phyloP scores from a whole-genome alignment of 257 asterid species.

The Nicotiana knightiana region DNA sequence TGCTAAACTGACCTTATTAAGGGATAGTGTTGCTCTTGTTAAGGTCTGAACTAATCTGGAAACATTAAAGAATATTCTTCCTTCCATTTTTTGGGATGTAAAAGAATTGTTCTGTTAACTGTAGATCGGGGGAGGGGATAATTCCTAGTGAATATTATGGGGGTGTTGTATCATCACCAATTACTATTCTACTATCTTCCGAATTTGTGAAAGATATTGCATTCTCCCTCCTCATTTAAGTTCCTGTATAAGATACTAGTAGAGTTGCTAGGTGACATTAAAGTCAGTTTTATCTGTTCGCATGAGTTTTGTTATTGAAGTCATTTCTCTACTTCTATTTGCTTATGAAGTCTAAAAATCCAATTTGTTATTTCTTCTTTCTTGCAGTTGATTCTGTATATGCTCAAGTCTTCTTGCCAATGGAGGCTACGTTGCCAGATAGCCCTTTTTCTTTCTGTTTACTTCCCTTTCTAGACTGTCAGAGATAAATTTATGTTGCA shows the following conservation, averaged over 20 bases:
- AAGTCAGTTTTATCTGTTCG: not conserved
- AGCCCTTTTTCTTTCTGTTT: not conserved
- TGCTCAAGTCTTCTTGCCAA: not conserved
- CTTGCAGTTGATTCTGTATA: conserved; percentile 5
- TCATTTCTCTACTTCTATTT: not conserved
- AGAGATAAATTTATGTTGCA: not conserved
- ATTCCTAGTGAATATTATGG: not conserved
- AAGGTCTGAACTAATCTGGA: not conserved
- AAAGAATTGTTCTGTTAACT: not conserved
- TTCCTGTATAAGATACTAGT: not conserved
- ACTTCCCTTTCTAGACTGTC: not conserved
- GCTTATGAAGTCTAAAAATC: not conserved
- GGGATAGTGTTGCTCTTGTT: not conserved
- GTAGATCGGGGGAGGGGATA: not conserved
- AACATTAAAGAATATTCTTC: not conserved
- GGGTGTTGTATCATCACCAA: not conserved
- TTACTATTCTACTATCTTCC: not conserved
- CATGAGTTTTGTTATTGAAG: not conserved
- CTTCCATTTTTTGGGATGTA: not conserved
- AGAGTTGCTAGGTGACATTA: not conserved
- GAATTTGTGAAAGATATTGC: not conserved
- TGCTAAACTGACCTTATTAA: not conserved
- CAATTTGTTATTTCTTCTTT: not conserved
- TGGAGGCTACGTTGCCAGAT: not conserved
- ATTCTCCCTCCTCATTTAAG: not conserved